A percentile compares a stretch with the other conserved stretches of the same genome.
Evolutionary conservation across 768 basidiomycete species (phyloP).

Genomic region (Dictyophora rubrovolvata): DNA sequence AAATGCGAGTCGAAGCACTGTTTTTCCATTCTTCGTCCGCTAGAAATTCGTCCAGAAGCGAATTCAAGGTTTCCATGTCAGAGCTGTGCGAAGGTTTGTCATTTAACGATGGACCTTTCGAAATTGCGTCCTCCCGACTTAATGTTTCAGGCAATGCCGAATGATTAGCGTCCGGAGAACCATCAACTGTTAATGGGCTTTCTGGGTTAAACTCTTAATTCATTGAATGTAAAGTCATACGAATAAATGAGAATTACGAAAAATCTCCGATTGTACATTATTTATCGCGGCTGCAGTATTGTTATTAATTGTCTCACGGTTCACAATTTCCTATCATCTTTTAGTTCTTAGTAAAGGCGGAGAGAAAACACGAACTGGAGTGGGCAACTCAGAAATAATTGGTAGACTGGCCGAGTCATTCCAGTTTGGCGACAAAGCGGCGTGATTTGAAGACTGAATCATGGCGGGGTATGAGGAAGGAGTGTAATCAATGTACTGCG

Average conservation of each 20-base stretch:
- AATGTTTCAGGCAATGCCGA: background rate
- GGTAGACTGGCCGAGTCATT: background rate
- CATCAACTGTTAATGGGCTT: background rate
- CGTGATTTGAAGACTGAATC: background rate
- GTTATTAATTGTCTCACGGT: background rate
- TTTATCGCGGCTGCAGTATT: background rate
- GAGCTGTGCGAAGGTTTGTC: background rate
- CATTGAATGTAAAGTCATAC: background rate
- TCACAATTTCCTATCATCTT: background rate
- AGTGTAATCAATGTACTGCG: too few relatives aligned
- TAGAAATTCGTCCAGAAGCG: background rate
- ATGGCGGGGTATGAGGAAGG: too few relatives aligned
- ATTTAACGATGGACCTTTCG: background rate
- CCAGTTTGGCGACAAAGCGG: background rate
- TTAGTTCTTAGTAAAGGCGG: background rate
- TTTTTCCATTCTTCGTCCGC: conserved; percentile 4
- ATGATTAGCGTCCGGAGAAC: background rate
- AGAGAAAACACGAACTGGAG: background rate
- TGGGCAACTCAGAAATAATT: background rate
- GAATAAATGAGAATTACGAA: background rate
- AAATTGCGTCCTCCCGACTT: background rate
- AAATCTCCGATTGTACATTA: background rate
- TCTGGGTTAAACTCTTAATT: background rate
- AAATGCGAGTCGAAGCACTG: background rate
- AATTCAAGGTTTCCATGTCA: background rate